A percentile compares a stretch with the other conserved stretches of the same genome.
Evolutionary conservation across 75 land plant species (phyloP).

Genomic region (Isoetes taiwanensis): DNA sequence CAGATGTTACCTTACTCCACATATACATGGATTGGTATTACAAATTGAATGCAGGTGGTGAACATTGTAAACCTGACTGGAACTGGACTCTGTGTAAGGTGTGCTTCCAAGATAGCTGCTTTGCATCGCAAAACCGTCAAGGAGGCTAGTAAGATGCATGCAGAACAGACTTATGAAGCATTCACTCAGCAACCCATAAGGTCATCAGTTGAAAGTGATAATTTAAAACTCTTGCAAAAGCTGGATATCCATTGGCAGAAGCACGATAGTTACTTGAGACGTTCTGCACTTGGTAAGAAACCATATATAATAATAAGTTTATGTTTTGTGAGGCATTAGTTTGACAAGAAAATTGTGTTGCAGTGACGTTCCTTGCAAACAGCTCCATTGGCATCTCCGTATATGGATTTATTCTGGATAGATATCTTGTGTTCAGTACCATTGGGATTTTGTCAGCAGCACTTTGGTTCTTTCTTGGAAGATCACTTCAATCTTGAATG

Average conservation of each 20-base stretch:
- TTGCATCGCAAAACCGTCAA: slow-evolving; percentile 23
- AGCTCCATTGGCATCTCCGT: slow-evolving; percentile 19
- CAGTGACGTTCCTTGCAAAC: slow-evolving; percentile 19
- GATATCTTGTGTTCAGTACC: slow-evolving; percentile 23
- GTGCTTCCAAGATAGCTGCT: slow-evolving; percentile 22
- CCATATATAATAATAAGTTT: too few relatives aligned
- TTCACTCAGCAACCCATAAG: background rate
- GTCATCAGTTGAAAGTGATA: background rate
- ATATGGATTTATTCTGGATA: slow-evolving; percentile 25
- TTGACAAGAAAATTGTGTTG: too few relatives aligned
- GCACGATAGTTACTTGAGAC: slow-evolving; percentile 16
- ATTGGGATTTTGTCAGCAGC: slow-evolving; percentile 17
- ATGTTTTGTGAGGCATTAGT: background rate
- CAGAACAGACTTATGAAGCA: slow-evolving; percentile 13
- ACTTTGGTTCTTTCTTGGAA: slow-evolving; percentile 20
- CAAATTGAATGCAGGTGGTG: too few relatives aligned
- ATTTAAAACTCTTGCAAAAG: slow-evolving; percentile 3
- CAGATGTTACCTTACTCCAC: too few relatives aligned
- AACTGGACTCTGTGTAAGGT: slow-evolving; percentile 15
- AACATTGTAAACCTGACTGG: slow-evolving; percentile 18
- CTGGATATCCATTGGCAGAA: slow-evolving; percentile 6
- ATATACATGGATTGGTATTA: too few relatives aligned
- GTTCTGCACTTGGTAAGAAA: slow-evolving; percentile 23
- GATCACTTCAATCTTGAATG: slow-evolving; percentile 3
- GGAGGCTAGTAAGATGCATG: slow-evolving; percentile 16